phyloP scores from a whole-genome alignment of 176 grass and related monocot species.

The Rhynchospora breviuscula region DNA sequence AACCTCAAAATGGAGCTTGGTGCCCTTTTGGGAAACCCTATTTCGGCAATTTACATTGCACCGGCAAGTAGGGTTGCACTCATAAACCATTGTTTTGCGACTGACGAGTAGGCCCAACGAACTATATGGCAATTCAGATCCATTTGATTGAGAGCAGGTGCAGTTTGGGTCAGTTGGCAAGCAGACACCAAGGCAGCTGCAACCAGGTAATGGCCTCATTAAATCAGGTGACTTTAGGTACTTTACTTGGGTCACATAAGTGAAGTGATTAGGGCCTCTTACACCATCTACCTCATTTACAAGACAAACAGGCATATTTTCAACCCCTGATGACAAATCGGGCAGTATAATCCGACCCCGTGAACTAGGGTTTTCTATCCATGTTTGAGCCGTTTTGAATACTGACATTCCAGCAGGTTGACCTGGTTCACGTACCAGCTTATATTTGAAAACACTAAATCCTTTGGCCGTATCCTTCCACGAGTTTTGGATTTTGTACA shows the following conservation, averaged over 20 bases:
- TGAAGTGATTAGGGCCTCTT: slow-evolving; percentile 66
- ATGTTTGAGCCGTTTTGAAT: slow-evolving; percentile 77
- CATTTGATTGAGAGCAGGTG: slow-evolving; percentile 52
- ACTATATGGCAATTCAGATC: slow-evolving; percentile 72
- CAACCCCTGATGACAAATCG: slow-evolving; percentile 74
- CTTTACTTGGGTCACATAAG: slow-evolving; percentile 53
- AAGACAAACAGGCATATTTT: slow-evolving; percentile 81
- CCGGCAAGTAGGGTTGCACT: slow-evolving; percentile 56
- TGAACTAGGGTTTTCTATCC: slow-evolving; percentile 58
- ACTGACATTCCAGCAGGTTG: slow-evolving; percentile 60
- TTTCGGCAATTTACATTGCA: slow-evolving; percentile 76
- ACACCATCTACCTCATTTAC: slow-evolving; percentile 72
- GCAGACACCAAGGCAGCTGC: slow-evolving; percentile 63
- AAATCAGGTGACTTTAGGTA: slow-evolving; percentile 35
- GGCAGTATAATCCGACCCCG: slow-evolving; percentile 58
- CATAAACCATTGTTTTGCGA: slow-evolving; percentile 63
- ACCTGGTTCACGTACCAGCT: slow-evolving; percentile 60
- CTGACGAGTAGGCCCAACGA: slow-evolving; percentile 68
- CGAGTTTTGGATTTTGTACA: slow-evolving; percentile 73
- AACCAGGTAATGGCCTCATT: slow-evolving; percentile 46
- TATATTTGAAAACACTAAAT: slow-evolving; percentile 78
- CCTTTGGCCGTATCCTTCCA: slow-evolving; percentile 78
- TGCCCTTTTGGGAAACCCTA: slow-evolving; percentile 70
- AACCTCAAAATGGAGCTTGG: slow-evolving; percentile 79
- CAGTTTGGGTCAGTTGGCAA: slow-evolving; percentile 59